Percentiles rank a stretch among this genome's conserved stretches.
Evolutionary conservation across 805 yeast genomes (phyloP).

Genomic region (Yamadazyma philogaea): DNA sequence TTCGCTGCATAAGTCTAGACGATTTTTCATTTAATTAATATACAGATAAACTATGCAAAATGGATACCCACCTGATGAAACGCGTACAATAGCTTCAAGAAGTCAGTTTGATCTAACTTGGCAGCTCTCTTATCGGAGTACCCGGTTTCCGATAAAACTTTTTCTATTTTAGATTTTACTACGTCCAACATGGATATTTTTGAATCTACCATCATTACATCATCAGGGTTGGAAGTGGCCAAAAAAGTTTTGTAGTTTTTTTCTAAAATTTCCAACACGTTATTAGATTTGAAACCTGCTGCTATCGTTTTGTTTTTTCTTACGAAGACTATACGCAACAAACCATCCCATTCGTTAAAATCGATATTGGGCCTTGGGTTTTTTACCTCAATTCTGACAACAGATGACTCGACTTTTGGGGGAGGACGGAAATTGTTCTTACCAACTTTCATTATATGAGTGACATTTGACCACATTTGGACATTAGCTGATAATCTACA

Average conservation of each 20-base stretch:
- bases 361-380: conserved; percentile 92
- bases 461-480: conserved; percentile 99
- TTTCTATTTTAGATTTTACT: conserved; percentile 67
- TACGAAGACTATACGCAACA: conserved; percentile 85
- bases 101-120: conserved; percentile 93
- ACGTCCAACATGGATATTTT: conserved; percentile 39
- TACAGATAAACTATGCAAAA: conserved; percentile 57
- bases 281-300: conserved; percentile 84
- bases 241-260: conserved; percentile 82
- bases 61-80: conserved; percentile 97
- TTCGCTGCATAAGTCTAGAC: neutral
- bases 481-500: conserved; percentile 94
- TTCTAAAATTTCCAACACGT: conserved; percentile 77
- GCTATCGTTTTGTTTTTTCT: conserved; percentile 90
- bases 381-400: conserved; percentile 89
- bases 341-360: conserved; percentile 95
- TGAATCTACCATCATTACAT: conserved; percentile 40
- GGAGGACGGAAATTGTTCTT: conserved; percentile 96
- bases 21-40: no score
- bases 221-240: conserved; percentile 47
- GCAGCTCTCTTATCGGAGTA: conserved; percentile 85
- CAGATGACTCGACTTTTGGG: conserved; percentile 96
- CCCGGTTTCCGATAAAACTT: conserved; percentile 76
- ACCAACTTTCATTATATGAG: conserved; percentile 98
- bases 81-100: conserved; percentile 78